A percentile compares a stretch with the other conserved stretches of the same genome.
Conservation (phyloP, 78 protist genomes). For the Dictyostelium capitatum region DNA sequence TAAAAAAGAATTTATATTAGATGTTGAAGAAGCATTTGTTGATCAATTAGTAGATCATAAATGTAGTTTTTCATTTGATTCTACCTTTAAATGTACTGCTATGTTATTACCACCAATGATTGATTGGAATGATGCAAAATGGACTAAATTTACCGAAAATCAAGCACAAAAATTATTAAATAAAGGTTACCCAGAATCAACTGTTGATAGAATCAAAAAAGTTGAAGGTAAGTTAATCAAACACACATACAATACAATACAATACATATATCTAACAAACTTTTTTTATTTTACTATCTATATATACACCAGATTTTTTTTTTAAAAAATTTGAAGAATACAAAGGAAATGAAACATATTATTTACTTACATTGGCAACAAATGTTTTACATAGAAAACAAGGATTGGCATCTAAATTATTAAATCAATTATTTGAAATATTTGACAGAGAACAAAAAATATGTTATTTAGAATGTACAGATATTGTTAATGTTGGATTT, state of each 20-base stretch:
- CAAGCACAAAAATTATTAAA: conserved; percentile 11
- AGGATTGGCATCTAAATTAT: conserved; percentile 60
- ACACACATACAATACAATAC: background rate
- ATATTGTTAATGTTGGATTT: background rate
- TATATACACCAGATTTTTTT: background rate
- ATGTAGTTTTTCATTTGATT: conserved; percentile 8
- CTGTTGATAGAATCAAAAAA: conserved; percentile 40
- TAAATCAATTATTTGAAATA: conserved; percentile 30
- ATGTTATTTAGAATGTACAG: conserved; percentile 65
- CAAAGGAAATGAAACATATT: conserved; percentile 40
- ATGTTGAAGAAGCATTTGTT: conserved; percentile 45
- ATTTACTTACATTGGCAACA: conserved; percentile 54
- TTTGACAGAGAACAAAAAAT: conserved; percentile 57
- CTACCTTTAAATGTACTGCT: background rate
- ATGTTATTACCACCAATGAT: conserved; percentile 44
- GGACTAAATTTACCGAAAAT: conserved; percentile 30
- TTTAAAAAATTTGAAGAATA: conserved; percentile 25
- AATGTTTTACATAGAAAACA: conserved; percentile 7
- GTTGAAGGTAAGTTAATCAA: conserved; percentile 29
- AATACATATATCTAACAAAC: no score
- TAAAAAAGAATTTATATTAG: background rate
- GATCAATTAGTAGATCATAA: conserved; percentile 30
- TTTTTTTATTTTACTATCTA: background rate
- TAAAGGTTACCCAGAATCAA: background rate
- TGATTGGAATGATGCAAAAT: conserved; percentile 60